Evolutionary conservation across 331 rosid species (phyloP), one percentile per base, ranked within the genome.

Genomic region (Arachis monticola): DNA sequence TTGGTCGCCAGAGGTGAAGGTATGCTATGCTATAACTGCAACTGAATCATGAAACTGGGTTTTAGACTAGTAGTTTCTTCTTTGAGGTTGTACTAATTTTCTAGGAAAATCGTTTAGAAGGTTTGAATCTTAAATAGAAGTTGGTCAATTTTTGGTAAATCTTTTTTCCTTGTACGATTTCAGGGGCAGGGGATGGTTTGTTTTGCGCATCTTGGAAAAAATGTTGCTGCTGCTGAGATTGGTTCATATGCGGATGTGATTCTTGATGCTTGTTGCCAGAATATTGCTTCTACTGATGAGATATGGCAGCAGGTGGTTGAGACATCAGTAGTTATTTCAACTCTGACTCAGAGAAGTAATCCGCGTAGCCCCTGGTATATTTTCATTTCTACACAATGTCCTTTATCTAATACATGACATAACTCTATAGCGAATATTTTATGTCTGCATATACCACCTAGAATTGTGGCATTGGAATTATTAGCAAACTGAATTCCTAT

Each of bases 251-350:
- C 72, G 60, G 97, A 92, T 79, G 99, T 83, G 76, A 86, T 92
- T 73, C 93, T 94, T 79, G 99, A 94, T 90, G 97, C 96, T 2
- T 94, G 99, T 87, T 91, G 99, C 92, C 92, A 92, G 78, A 94
- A 94, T 84, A 87, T 86, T 2, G 93, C 96, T 57, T 78, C 88
- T 67, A 77, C 81, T 81, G 97, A 92, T 76, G 93, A 90, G 76
- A 87, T 92, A 82, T 94, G 99, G 99, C 82, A 77, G 60, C 86
- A 57, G 69, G 96, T 88, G 57, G 87, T 92, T 56, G 93, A 92
- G 82, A 86, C 96, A 83, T 88, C 99, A 0, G 88, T 90, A 60
- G 77, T 89, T 81, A 79, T 90, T 64, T 88, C 83, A 46, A 90
- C 96, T 77, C 67, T 73, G 44, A 86, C 87, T 40, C 97, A 89